A percentile compares a stretch with the other conserved stretches of the same genome.
phyloP scores from a whole-genome alignment of 768 basidiomycete genomes.

The Tylopilus vinaceipallidus region DNA sequence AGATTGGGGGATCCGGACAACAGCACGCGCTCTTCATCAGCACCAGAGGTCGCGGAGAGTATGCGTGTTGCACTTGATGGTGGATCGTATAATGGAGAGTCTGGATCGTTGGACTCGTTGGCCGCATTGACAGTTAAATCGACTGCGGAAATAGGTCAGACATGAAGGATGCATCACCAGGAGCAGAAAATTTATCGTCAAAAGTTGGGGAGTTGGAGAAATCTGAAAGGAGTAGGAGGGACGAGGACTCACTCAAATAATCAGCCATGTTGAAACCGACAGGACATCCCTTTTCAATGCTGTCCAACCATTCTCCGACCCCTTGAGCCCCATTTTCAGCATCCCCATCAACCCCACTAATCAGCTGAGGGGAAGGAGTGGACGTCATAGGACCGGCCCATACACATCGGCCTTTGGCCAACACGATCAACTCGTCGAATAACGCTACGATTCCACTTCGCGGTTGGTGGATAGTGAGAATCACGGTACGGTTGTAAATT shows the following conservation, averaged over 20 bases:
- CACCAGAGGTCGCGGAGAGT: slow-evolving; percentile 40
- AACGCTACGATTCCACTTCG: slow-evolving; percentile 95
- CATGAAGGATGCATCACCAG: neutral
- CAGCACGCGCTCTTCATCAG: slow-evolving; percentile 71
- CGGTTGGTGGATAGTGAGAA: slow-evolving; percentile 98
- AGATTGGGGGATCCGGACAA: slow-evolving; percentile 37
- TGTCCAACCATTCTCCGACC: slow-evolving; percentile 63
- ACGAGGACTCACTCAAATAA: slow-evolving; percentile 71
- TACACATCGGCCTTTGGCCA: slow-evolving; percentile 71
- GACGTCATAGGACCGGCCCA: slow-evolving; percentile 32
- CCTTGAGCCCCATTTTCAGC: slow-evolving; percentile 22
- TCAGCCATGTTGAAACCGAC: slow-evolving; percentile 97
- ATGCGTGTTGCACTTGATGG: slow-evolving; percentile 24
- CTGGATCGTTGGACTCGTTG: slow-evolving; percentile 32
- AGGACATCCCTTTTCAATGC: slow-evolving; percentile 82
- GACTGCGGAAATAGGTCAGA: slow-evolving; percentile 40
- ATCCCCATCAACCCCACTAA: slow-evolving; percentile 6
- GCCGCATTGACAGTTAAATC: slow-evolving; percentile 68
- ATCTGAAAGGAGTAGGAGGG: neutral
- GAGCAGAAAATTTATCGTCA: neutral
- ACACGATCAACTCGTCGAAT: slow-evolving; percentile 87
- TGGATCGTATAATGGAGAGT: slow-evolving; percentile 36
- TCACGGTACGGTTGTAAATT: slow-evolving; percentile 89
- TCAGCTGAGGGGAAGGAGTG: slow-evolving; percentile 1
- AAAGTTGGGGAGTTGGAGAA: neutral